Percentiles rank a stretch among this genome's conserved stretches.
phyloP scores from a whole-genome alignment of 106 monocot species.

The Alisma plantagoaquatica region DNA sequence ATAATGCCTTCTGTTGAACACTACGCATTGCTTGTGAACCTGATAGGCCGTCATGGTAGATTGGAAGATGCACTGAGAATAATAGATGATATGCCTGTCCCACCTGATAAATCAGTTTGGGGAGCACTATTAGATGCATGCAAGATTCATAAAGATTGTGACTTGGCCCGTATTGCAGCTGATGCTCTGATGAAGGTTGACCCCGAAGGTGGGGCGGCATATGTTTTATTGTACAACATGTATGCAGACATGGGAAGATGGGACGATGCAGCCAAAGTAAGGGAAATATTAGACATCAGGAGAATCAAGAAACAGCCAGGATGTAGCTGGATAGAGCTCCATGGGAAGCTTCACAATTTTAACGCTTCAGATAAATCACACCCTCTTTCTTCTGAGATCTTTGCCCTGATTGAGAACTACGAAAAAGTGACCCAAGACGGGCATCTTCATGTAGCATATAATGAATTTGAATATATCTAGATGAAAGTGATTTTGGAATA shows the following conservation, averaged over 20 bases:
- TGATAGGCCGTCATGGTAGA: conserved; percentile 60
- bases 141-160: conserved; percentile 41
- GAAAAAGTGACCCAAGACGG: conserved; percentile 34
- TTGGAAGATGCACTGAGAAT: conserved; percentile 66
- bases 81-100: conserved; percentile 44
- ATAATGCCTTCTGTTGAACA: conserved; percentile 55
- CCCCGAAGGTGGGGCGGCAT: conserved; percentile 60
- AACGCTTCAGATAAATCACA: conserved; percentile 64
- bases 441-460: no score
- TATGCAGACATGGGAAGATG: conserved; percentile 64
- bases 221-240: conserved; percentile 69
- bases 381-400: conserved; percentile 46
- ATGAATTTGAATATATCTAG: no score
- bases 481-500: no score
- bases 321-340: conserved; percentile 84
- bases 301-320: conserved; percentile 61
- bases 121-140: conserved; percentile 82
- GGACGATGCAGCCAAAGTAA: conserved; percentile 48
- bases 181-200: conserved; percentile 47
- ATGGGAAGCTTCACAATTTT: conserved; percentile 46
- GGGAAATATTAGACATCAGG: conserved; percentile 46
- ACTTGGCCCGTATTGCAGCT: conserved; percentile 46
- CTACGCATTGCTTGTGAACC: conserved; percentile 80
- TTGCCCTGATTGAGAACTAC: conserved; percentile 32
- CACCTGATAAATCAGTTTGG: conserved; percentile 70